These are phyloP conservation scores for Diplogelasinospora grovesii DNA, from an alignment of 495 filamentous ascomycete genomes.

Conservation along the genomic window DNA sequence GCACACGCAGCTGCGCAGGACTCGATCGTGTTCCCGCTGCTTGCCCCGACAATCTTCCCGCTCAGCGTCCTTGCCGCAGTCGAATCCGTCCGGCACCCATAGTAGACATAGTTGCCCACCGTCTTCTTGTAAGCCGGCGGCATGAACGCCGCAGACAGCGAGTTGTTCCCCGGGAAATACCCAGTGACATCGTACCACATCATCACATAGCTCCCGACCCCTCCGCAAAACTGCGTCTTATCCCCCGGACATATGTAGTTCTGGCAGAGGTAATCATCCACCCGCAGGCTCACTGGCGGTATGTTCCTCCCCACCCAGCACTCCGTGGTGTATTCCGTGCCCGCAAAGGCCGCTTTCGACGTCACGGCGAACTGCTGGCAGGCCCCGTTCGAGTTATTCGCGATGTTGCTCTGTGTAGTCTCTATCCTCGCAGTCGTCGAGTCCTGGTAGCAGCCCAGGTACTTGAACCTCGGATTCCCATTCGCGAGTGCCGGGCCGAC, in stretches of 20 bases:
- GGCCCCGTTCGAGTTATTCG: conserved; percentile 24
- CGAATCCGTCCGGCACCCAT: conserved; percentile 31
- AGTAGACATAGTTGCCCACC: conserved; percentile 20
- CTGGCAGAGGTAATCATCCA: conserved; percentile 26
- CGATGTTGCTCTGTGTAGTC: conserved; percentile 19
- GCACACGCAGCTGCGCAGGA: conserved; percentile 16
- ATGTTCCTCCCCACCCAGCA: conserved; percentile 32
- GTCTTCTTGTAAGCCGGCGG: conserved; percentile 12
- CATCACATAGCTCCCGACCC: conserved; percentile 17
- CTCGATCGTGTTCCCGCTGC: conserved; percentile 25
- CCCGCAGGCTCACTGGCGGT: conserved; percentile 13
- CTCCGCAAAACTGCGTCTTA: conserved; percentile 28
- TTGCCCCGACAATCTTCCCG: conserved; percentile 6
- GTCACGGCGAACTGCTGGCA: conserved; percentile 28
- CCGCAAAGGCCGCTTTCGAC: conserved; percentile 27
- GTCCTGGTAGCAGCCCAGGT: conserved; percentile 36
- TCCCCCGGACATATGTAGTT: conserved; percentile 29
- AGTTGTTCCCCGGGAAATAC: conserved; percentile 8
- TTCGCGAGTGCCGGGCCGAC: conserved; percentile 24
- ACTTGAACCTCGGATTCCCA: conserved; percentile 24
- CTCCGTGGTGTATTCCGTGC: conserved; percentile 22
- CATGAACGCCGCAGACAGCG: conserved; percentile 11
- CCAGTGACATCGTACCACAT: conserved; percentile 13
- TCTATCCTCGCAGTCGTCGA: conserved; percentile 21
- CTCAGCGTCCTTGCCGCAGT: conserved; percentile 13